These are phyloP conservation scores for Acanthamoeba royreba DNA, from an alignment of 208 protist species.

Conservation along the genomic window DNA sequence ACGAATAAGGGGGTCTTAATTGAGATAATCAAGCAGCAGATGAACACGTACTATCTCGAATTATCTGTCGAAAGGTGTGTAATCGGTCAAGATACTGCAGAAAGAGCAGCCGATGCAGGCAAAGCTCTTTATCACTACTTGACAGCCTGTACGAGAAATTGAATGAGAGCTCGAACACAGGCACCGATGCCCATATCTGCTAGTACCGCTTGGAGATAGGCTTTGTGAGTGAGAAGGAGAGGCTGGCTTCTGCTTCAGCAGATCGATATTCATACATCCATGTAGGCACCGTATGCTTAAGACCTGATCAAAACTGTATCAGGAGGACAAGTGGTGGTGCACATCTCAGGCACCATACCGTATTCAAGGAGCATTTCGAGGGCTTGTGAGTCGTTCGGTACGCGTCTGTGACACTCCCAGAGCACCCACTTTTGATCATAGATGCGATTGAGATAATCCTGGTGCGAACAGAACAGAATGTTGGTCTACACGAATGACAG, in stretches of 20 bases:
- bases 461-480: no score
- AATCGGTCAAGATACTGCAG: slow-evolving; percentile 4
- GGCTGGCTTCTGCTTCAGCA: background rate
- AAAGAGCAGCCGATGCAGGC: slow-evolving; percentile 34
- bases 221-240: background rate
- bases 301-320: background rate
- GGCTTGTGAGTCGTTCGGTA: background rate
- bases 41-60: background rate
- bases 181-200: background rate
- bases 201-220: background rate
- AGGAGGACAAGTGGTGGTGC: no score
- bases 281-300: background rate
- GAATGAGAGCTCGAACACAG: background rate
- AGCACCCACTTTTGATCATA: slow-evolving; percentile 41
- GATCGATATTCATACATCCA: background rate
- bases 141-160: no score
- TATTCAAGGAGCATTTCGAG: background rate
- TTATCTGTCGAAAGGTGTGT: slow-evolving; percentile 1
- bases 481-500: background rate
- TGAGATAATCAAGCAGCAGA: background rate
- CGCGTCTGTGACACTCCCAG: slow-evolving; percentile 3
- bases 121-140: slow-evolving; percentile 19
- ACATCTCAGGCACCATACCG: background rate
- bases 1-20: background rate
- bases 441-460: slow-evolving; percentile 13